These are phyloP conservation scores for Xylariaceae sp. DNA, from an alignment of 2,329 filamentous ascomycete species.

Conservation along the genomic window DNA sequence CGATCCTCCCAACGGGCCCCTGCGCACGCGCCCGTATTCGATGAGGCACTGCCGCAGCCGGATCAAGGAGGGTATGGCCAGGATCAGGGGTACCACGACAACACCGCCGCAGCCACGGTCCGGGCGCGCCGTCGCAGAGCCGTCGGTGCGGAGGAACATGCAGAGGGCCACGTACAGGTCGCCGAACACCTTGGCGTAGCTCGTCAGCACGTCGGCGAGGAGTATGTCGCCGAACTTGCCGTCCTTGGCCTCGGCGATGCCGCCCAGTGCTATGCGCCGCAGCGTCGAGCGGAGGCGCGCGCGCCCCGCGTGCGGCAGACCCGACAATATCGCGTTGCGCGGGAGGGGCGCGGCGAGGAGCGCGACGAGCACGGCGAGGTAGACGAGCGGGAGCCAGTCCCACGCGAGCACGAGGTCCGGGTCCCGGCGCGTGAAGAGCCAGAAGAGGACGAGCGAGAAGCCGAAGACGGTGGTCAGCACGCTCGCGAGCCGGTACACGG, in stretches of 20 bases:
- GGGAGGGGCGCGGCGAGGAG: constrained; percentile 66
- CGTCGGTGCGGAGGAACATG: constrained; percentile 74
- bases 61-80: constrained; percentile 77
- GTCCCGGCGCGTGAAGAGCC: constrained; percentile 69
- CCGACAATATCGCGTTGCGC: constrained; percentile 51
- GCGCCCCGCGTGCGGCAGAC: constrained; percentile 63
- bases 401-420: constrained; percentile 65
- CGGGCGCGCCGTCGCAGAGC: constrained; percentile 72
- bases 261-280: constrained; percentile 74
- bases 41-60: constrained; percentile 88
- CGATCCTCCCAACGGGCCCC: constrained; percentile 48
- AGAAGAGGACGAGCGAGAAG: constrained; percentile 74
- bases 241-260: constrained; percentile 77
- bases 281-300: constrained; percentile 70
- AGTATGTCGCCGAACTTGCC: constrained; percentile 94
- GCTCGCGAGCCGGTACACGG: constrained; percentile 79
- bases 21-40: constrained; percentile 70
- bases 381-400: constrained; percentile 81
- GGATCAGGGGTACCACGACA: constrained; percentile 75
- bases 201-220: constrained; percentile 88
- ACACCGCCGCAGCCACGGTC: constrained; percentile 76
- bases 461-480: constrained; percentile 67
- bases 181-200: constrained; percentile 85
- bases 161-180: constrained; percentile 85
- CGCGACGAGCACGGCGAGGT: constrained; percentile 66